Evolutionary conservation across 2,329 filamentous ascomycete species (phyloP).

Genomic region (Aspergillus hortae): DNA sequence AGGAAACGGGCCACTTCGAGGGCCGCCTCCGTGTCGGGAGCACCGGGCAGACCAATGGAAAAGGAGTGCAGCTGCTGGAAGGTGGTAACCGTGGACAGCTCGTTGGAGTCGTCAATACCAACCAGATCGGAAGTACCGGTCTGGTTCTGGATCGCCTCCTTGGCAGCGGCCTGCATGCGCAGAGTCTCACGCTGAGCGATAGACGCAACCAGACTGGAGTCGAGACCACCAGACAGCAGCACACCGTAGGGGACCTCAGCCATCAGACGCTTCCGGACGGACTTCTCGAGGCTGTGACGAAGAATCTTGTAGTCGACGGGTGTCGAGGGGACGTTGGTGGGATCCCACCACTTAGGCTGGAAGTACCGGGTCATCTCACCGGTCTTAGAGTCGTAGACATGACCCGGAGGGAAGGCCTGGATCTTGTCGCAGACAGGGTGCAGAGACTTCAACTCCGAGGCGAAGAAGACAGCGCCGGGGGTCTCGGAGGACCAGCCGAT

Average conservation of each 20-base stretch:
- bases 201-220: slow-evolving; percentile 90
- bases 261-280: slow-evolving; percentile 96
- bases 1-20: slow-evolving; percentile 93
- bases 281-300: slow-evolving; percentile 77
- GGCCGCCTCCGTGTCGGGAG: slow-evolving; percentile 88
- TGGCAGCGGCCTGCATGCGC: slow-evolving; percentile 64
- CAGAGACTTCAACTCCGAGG: slow-evolving; percentile 92
- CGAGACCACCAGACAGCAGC: slow-evolving; percentile 86
- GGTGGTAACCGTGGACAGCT: slow-evolving; percentile 83
- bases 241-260: slow-evolving; percentile 98
- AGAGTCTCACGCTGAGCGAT: slow-evolving; percentile 93
- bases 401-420: slow-evolving; percentile 87
- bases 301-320: slow-evolving; percentile 82
- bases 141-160: slow-evolving; percentile 42
- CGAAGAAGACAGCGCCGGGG: slow-evolving; percentile 86
- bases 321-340: slow-evolving; percentile 68
- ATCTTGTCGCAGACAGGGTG: slow-evolving; percentile 94
- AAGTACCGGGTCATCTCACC: slow-evolving; percentile 83
- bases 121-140: slow-evolving; percentile 62
- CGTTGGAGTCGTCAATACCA: slow-evolving; percentile 89
- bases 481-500: slow-evolving; percentile 84
- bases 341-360: slow-evolving; percentile 89
- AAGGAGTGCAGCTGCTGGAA: slow-evolving; percentile 97
- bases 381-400: slow-evolving; percentile 93
- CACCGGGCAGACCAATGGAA: slow-evolving; percentile 91